These are phyloP conservation scores for Eucalyptus marginata DNA, from an alignment of 345 rosid species.

Conservation along the genomic window DNA sequence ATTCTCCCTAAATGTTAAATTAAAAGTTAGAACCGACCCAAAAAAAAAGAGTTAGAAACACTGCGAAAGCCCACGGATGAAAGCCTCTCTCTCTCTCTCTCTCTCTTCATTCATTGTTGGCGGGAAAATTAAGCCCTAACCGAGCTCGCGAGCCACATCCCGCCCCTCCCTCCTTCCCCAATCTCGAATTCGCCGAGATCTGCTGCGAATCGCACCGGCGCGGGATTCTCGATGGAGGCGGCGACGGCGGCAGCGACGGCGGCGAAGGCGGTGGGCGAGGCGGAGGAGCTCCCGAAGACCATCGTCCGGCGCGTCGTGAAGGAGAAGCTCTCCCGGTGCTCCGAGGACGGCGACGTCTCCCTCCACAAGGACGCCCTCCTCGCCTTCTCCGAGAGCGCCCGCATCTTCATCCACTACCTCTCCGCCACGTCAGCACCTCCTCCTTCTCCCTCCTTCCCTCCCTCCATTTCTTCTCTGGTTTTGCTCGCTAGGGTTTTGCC, in stretches of 20 bases:
- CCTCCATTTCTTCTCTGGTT: neutral
- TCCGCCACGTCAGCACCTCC: slow-evolving; percentile 42
- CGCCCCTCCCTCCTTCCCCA: no score
- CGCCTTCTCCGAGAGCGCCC: slow-evolving; percentile 62
- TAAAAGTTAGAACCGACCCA: neutral
- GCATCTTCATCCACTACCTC: slow-evolving; percentile 70
- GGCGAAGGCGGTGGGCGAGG: slow-evolving; percentile 47
- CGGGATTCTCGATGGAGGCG: neutral
- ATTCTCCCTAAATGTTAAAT: neutral
- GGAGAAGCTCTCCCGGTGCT: slow-evolving; percentile 65
- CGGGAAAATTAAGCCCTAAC: neutral
- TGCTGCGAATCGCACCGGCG: neutral
- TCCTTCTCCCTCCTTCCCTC: neutral
- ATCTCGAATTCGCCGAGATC: neutral
- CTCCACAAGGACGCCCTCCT: slow-evolving; percentile 52
- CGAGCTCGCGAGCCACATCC: neutral
- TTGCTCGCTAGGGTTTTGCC: neutral
- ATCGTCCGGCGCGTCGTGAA: slow-evolving; percentile 88
- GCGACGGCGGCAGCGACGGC: slow-evolving; percentile 28
- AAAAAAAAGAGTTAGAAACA: neutral
- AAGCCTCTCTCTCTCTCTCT: neutral
- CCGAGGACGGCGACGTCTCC: slow-evolving; percentile 45
- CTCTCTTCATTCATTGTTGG: neutral
- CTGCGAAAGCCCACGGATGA: neutral
- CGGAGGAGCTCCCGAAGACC: slow-evolving; percentile 78